These are phyloP conservation scores for Eimeria necatrix DNA, from an alignment of 169 alveolate species.

Conservation along the genomic window DNA sequence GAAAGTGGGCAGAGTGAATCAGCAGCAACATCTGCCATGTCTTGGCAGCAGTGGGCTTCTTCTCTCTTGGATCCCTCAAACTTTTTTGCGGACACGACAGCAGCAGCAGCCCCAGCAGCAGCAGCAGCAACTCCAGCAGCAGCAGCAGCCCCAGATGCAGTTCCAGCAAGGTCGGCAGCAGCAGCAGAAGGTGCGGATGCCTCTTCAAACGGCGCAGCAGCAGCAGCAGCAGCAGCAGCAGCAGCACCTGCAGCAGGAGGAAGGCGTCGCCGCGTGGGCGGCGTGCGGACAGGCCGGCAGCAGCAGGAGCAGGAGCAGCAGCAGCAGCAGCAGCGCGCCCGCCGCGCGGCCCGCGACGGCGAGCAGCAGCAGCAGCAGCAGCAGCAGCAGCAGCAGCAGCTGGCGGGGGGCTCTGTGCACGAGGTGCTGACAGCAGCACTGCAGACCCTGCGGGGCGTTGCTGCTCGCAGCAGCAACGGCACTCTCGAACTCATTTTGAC, in stretches of 20 bases:
- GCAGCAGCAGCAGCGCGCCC: background rate
- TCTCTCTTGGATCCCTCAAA: background rate
- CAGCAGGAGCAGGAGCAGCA: conserved; percentile 2
- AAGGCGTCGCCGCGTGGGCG: background rate
- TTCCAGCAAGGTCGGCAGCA: too few species aligned
- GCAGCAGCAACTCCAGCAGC: too few species aligned
- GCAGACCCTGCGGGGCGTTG: conserved; percentile 2
- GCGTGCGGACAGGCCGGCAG: background rate
- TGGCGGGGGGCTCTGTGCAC: background rate
- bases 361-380: background rate
- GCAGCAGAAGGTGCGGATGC: background rate
- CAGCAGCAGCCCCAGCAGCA: too few species aligned
- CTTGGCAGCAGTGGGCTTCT: background rate
- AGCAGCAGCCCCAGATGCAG: background rate
- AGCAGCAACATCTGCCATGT: background rate
- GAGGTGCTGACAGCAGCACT: conserved; percentile 45
- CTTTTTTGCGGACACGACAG: background rate
- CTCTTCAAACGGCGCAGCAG: background rate
- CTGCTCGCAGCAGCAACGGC: conserved; percentile 57
- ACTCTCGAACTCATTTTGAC: conserved; percentile 23
- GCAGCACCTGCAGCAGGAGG: background rate
- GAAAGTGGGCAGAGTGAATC: background rate
- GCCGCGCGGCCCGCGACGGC: too few species aligned
- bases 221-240: background rate
- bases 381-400: conserved; percentile 37